A percentile compares a stretch with the other conserved stretches of the same genome.
These are phyloP conservation scores for Entomortierella beljakovae DNA, from an alignment of 192 early-diverging fungal species.

Conservation along the genomic window DNA sequence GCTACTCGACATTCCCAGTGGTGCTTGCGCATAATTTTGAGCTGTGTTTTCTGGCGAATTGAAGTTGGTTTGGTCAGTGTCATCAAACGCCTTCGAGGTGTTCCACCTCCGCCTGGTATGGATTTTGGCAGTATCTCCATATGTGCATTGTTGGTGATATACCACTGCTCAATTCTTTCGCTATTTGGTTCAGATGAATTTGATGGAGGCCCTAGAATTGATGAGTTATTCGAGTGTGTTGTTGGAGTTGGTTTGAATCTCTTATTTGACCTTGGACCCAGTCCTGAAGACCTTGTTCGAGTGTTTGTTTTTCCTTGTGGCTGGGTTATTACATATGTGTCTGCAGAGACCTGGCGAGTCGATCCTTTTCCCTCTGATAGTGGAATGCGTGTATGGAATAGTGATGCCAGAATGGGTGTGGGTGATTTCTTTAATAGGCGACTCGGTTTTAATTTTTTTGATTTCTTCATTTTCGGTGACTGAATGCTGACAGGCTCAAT, in stretches of 20 bases:
- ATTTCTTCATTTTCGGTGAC: neutral
- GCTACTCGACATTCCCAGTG: conserved; percentile 34
- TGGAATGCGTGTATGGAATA: conserved; percentile 30
- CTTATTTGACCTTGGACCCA: neutral
- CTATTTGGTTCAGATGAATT: conserved; percentile 6
- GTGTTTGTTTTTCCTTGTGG: neutral
- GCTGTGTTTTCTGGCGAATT: conserved; percentile 23
- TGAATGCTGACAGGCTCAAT: no score
- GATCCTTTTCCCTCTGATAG: neutral
- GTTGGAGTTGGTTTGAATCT: neutral
- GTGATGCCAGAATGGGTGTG: conserved; percentile 14
- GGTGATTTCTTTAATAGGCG: conserved; percentile 1
- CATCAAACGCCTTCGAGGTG: conserved; percentile 21
- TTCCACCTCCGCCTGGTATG: neutral
- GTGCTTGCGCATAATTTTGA: conserved; percentile 46
- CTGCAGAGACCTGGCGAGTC: neutral
- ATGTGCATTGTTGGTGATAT: conserved; percentile 38
- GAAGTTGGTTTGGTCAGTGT: conserved; percentile 28
- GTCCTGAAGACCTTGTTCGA: neutral
- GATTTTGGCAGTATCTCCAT: conserved; percentile 1
- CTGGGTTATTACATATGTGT: neutral
- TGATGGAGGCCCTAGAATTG: no score
- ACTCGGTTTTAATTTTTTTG: conserved; percentile 12
- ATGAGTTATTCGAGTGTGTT: no score
- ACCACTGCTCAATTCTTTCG: conserved; percentile 47